Evolutionary conservation across 805 yeast genomes (phyloP), one percentile per base, ranked within the genome.

Genomic region (Jamesozyma spencerorum): DNA sequence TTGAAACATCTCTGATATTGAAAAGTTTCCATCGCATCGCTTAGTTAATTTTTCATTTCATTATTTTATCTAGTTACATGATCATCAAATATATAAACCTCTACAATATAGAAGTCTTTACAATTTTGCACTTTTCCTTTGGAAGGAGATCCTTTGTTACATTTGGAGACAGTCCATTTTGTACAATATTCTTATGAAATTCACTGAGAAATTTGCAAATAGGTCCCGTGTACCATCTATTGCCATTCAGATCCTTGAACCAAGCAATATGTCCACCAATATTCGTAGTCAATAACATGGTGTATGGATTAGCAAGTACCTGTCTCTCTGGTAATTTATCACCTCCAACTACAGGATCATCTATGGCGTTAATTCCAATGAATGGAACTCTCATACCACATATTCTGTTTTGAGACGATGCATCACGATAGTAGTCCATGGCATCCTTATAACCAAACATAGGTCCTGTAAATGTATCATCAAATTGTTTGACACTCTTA

Each of bases 201-300:
- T 61, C 54, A 24, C 50, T 47, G 44, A 74, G 55, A 47, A 72
- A 68, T 42, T 64, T 62, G 19, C 74, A 58, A 32, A 77, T 44
- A 19, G 80, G 81, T 6, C 65, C 63, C 3, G 74, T 61, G 48
- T 71, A 75, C 94, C 94, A 85, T 50, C 86, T 73, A 32, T 68
- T 66, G 19, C 82, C 81, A 19, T 69, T 63, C 36, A 67, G 61
- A 47, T 71, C 68, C 29, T 44, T 43, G 45, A 77, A 85, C 81
- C 81, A 85, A n/a, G 85, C 92, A 40, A 85, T 69, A 60, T 85
- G 95, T 1, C 94, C 94, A 5, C 95, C 95, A 39, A 73, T 66
- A 32, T 72, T 68, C 5, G 88, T 80, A 43, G 77, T 71, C 4
- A 78, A 66, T 51, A 80, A 48, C 34, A 72, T 62, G 27, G 76